These are phyloP conservation scores for Nepenthes alata DNA, from an alignment of 179 eudicot species.

Conservation along the genomic window DNA sequence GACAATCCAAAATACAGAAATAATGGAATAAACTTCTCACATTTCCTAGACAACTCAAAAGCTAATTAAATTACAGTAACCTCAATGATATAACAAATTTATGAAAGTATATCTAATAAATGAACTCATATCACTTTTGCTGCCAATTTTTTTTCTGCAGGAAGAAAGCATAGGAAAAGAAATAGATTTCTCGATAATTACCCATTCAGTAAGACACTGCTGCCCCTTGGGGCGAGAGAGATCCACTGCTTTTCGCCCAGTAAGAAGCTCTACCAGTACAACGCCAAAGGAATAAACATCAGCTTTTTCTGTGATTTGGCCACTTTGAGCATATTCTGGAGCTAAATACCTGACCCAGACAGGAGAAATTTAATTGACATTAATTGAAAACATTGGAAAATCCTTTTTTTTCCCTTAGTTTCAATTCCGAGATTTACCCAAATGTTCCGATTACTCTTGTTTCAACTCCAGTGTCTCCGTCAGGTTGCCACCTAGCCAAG, in stretches of 20 bases:
- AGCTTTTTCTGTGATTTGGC: constrained; percentile 77
- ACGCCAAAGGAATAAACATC: constrained; percentile 84
- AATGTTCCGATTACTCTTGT: constrained; percentile 84
- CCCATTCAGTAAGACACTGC: constrained; percentile 89
- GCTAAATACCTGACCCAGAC: constrained; percentile 48
- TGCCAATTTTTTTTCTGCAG: too few species aligned
- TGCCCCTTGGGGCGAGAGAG: constrained; percentile 71
- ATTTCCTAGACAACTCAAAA: too few species aligned
- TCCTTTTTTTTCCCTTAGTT: too few species aligned
- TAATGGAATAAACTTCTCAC: too few species aligned
- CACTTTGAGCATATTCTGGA: constrained; percentile 85
- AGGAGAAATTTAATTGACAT: too few species aligned
- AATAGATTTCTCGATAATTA: constrained; percentile 3
- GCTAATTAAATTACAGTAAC: too few species aligned
- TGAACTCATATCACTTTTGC: too few species aligned
- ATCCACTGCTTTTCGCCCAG: constrained; percentile 77
- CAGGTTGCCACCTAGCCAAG: constrained; percentile 85
- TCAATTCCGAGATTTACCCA: constrained; percentile 30
- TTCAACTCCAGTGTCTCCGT: constrained; percentile 69
- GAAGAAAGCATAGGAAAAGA: background rate
- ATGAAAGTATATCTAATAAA: too few species aligned
- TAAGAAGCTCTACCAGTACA: constrained; percentile 63
- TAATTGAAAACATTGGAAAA: too few species aligned
- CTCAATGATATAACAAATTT: too few species aligned
- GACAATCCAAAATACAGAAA: too few species aligned